Percentiles rank a stretch among this genome's conserved stretches.
Evolutionary conservation across 2,329 filamentous ascomycete genomes (phyloP).

Genomic region (Colletotrichum eleusines): DNA sequence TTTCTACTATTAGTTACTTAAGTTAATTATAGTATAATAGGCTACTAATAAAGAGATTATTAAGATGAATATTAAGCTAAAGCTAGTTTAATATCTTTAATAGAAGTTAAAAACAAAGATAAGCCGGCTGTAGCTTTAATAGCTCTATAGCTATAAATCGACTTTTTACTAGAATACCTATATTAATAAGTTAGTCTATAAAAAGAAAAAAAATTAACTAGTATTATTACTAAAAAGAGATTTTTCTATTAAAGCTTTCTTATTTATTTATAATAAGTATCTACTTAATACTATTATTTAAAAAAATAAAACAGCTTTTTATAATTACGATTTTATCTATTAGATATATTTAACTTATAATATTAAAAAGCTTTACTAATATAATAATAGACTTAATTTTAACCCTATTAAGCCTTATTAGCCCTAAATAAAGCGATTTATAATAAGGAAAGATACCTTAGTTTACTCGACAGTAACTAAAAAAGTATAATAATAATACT

Average conservation of each 20-base stretch:
- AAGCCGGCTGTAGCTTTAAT: too few species aligned
- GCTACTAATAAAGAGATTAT: too few species aligned
- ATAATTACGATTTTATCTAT: neutral
- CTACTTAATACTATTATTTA: too few species aligned
- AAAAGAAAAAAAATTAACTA: too few species aligned
- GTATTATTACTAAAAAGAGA: neutral
- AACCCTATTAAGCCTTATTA: neutral
- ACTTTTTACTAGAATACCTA: neutral
- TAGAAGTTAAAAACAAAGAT: too few species aligned
- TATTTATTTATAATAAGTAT: neutral
- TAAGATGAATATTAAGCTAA: too few species aligned
- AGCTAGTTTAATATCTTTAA: too few species aligned
- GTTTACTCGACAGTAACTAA: too few species aligned
- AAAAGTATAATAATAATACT: neutral
- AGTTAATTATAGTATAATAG: too few species aligned
- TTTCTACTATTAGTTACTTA: too few species aligned
- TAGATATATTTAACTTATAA: neutral
- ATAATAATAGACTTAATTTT: neutral
- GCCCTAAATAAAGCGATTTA: neutral
- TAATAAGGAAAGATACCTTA: neutral
- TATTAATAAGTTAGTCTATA: too few species aligned
- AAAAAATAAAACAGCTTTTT: neutral
- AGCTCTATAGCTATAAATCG: neutral
- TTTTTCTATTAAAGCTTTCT: neutral
- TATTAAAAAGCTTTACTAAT: neutral